Conservation (phyloP, 208 protist genomes). For the Strigomonas oncopelti region DNA sequence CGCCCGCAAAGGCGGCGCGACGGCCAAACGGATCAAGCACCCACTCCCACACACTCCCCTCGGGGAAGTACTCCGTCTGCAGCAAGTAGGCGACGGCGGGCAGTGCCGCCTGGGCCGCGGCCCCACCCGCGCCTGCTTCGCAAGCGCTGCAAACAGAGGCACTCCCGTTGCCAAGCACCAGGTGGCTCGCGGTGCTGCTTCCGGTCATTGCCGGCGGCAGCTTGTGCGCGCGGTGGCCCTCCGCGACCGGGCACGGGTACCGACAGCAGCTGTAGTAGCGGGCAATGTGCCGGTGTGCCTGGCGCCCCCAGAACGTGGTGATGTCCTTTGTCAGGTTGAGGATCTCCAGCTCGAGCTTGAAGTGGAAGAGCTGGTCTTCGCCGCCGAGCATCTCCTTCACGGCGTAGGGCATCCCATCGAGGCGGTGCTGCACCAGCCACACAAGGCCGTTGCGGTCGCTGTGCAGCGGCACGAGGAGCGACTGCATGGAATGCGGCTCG, state of each 20-base stretch:
- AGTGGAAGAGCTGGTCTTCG: constrained; percentile 16
- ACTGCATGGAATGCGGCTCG: background rate
- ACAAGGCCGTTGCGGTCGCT: constrained; percentile 53
- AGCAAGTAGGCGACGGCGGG: constrained; percentile 36
- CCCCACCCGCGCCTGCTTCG: background rate
- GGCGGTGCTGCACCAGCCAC: constrained; percentile 53
- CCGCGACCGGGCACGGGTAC: constrained; percentile 2
- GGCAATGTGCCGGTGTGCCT: constrained; percentile 28
- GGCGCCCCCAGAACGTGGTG: constrained; percentile 13
- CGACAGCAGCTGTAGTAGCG: constrained; percentile 40
- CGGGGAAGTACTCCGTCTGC: constrained; percentile 68
- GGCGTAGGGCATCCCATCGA: constrained; percentile 54
- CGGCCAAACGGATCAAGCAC: constrained; percentile 3
- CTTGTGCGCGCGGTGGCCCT: constrained; percentile 6
- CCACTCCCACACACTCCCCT: constrained; percentile 48
- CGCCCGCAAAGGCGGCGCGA: background rate
- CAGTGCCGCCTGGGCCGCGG: constrained; percentile 8
- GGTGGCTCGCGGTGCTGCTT: background rate
- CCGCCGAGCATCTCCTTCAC: constrained; percentile 59
- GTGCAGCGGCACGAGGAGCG: constrained; percentile 17
- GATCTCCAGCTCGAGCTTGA: constrained; percentile 34
- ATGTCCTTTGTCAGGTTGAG: constrained; percentile 30
- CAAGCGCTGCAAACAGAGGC: constrained; percentile 7
- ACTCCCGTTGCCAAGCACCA: background rate
- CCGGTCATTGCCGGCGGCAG: background rate